These are phyloP conservation scores for Naganishia vishniacii DNA, from an alignment of 768 basidiomycete species.

Conservation along the genomic window DNA sequence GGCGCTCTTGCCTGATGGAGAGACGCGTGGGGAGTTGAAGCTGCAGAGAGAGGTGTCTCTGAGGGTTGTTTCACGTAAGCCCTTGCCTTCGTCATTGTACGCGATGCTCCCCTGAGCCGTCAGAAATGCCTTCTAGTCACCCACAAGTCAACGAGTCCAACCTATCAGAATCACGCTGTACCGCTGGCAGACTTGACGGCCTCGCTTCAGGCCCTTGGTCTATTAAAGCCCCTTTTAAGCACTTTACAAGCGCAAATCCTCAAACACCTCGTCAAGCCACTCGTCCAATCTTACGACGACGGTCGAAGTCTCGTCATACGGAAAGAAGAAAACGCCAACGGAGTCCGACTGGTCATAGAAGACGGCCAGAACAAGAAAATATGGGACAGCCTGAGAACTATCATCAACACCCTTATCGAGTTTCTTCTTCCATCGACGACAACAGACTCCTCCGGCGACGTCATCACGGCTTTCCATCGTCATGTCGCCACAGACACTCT, in stretches of 20 bases:
- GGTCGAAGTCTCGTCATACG: neutral
- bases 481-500: constrained; percentile 4
- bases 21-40: neutral
- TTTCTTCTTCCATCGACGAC: neutral
- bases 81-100: no score
- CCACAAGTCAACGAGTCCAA: neutral
- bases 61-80: constrained; percentile 2
- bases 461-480: neutral
- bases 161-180: neutral
- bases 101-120: no score
- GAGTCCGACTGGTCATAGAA: neutral
- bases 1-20: neutral
- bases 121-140: no score
- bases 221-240: neutral
- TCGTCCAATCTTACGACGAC: constrained; percentile 4
- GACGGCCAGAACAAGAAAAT: neutral
- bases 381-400: neutral
- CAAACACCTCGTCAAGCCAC: constrained; percentile 6
- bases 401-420: neutral
- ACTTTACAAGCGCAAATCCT: neutral
- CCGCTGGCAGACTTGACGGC: neutral
- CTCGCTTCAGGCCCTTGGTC: constrained; percentile 8
- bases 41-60: neutral
- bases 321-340: neutral
- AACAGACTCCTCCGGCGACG: neutral